phyloP scores from a whole-genome alignment of 164 flowering plant genomes.

The Vitis vinifera region DNA sequence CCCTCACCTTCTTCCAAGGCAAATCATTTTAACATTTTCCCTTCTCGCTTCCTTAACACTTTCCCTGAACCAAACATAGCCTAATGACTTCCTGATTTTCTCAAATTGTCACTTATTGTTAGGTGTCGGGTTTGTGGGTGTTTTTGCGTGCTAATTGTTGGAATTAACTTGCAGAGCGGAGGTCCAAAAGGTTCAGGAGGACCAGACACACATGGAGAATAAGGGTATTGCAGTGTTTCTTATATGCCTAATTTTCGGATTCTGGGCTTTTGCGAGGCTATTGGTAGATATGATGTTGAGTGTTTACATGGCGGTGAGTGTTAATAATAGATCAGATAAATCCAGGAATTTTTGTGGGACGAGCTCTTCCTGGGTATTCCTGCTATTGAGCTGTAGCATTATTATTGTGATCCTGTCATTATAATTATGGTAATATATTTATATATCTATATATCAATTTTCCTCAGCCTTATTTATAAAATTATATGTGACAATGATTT shows the following conservation, averaged over 20 bases:
- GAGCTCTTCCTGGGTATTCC: slow-evolving; percentile 49
- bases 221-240: slow-evolving; percentile 63
- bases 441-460: no score
- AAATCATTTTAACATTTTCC: no score
- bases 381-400: slow-evolving; percentile 33
- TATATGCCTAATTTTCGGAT: slow-evolving; percentile 53
- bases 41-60: no score
- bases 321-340: slow-evolving; percentile 29
- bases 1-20: no score
- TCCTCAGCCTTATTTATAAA: no score
- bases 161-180: slow-evolving; percentile 57
- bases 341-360: slow-evolving; percentile 60
- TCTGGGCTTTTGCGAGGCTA: slow-evolving; percentile 48
- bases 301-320: slow-evolving; percentile 34
- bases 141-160: neutral
- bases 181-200: slow-evolving; percentile 49
- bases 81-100: no score
- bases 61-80: no score
- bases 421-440: slow-evolving; percentile 17
- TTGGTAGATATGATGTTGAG: slow-evolving; percentile 42
- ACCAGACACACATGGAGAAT: slow-evolving; percentile 66
- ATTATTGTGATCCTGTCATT: slow-evolving; percentile 46
- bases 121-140: neutral
- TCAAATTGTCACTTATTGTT: no score
- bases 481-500: no score